Percentiles rank a stretch among this genome's conserved stretches.
phyloP scores from a whole-genome alignment of 768 basidiomycete genomes.

The Russula sp. region DNA sequence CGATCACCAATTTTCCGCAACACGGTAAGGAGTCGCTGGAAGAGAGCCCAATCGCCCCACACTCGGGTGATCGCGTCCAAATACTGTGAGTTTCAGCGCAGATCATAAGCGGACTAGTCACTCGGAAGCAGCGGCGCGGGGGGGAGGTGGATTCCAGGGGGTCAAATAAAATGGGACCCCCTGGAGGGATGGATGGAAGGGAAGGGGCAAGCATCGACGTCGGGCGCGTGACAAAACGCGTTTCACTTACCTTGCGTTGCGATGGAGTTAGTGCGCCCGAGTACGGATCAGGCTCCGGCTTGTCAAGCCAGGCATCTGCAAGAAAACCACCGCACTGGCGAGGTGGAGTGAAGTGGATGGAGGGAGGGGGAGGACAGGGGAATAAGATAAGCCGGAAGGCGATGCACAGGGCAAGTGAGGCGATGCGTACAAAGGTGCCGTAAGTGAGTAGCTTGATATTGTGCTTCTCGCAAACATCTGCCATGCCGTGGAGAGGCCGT shows the following conservation, averaged over 20 bases:
- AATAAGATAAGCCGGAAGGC: slow-evolving; percentile 14
- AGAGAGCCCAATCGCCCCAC: slow-evolving; percentile 74
- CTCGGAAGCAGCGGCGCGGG: not conserved
- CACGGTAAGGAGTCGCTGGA: slow-evolving; percentile 55
- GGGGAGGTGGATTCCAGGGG: too few species aligned
- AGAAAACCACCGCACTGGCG: slow-evolving; percentile 77
- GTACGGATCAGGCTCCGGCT: slow-evolving; percentile 66
- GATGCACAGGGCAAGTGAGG: slow-evolving; percentile 2
- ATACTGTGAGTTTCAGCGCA: slow-evolving; percentile 43
- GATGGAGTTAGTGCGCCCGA: slow-evolving; percentile 65
- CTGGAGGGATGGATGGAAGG: not conserved
- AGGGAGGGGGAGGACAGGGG: slow-evolving; percentile 1
- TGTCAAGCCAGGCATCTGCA: slow-evolving; percentile 63
- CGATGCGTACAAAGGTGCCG: slow-evolving; percentile 58
- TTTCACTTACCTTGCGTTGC: slow-evolving; percentile 54
- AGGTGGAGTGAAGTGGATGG: not conserved
- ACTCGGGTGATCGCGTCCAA: slow-evolving; percentile 74
- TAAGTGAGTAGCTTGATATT: slow-evolving; percentile 71
- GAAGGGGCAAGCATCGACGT: not conserved
- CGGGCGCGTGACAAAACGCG: not conserved
- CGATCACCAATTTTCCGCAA: slow-evolving; percentile 60
- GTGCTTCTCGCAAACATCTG: slow-evolving; percentile 66
- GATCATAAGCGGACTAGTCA: not conserved
- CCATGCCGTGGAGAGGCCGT: slow-evolving; percentile 70
- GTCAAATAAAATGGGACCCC: too few species aligned